phyloP scores from a whole-genome alignment of 1,284 basidiomycete species.

The Singerocomus rubriflavus region DNA sequence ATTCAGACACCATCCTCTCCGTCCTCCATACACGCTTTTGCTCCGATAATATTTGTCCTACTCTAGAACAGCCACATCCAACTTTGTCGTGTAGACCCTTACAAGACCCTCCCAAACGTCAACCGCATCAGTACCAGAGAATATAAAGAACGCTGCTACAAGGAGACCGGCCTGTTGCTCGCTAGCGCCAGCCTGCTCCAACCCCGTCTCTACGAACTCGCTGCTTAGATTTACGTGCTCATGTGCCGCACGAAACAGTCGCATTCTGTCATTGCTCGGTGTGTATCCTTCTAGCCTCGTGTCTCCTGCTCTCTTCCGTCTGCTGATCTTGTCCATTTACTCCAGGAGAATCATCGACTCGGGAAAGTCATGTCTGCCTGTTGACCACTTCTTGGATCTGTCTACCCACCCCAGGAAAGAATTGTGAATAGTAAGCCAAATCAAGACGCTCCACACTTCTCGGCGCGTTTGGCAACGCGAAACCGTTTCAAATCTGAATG shows the following conservation, averaged over 20 bases:
- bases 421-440: conserved; percentile 70
- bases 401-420: conserved; percentile 79
- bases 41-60: conserved; percentile 69
- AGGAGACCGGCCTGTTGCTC: conserved; percentile 62
- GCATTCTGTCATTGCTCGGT: conserved; percentile 83
- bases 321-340: conserved; percentile 1
- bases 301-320: conserved; percentile 1
- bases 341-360: conserved; percentile 84
- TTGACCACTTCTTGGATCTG: no score
- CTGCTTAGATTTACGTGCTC: conserved; percentile 76
- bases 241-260: conserved; percentile 77
- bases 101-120: no score
- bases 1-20: conserved; percentile 58
- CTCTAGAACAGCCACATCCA: conserved; percentile 71
- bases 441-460: conserved; percentile 79
- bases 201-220: conserved; percentile 87
- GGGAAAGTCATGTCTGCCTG: conserved; percentile 86
- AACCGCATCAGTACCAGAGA: no score
- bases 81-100: no score
- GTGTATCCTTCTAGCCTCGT: conserved; percentile 30
- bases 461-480: conserved; percentile 87
- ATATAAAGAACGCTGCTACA: conserved; percentile 78
- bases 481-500: conserved; percentile 83
- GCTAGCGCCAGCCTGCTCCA: conserved; percentile 61
- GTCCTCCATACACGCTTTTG: conserved; percentile 84